A percentile compares a stretch with the other conserved stretches of the same genome.
These are phyloP conservation scores for Fusarium sp. DNA, from an alignment of 2,329 filamentous ascomycete genomes.

Conservation along the genomic window DNA sequence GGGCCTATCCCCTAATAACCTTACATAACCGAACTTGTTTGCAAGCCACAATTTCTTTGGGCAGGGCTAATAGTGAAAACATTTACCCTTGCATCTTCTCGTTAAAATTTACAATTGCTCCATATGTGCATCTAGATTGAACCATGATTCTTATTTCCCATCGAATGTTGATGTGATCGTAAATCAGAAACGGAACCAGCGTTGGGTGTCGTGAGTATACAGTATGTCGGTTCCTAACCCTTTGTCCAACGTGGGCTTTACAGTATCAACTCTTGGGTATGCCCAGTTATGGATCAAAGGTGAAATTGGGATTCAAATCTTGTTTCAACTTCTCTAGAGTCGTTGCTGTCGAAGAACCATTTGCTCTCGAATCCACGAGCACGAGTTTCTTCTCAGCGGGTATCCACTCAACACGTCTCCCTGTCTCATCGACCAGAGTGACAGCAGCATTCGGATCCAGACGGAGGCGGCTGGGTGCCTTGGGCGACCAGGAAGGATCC, in stretches of 20 bases:
- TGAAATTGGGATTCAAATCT: not conserved
- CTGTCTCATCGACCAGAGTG: constrained; percentile 37
- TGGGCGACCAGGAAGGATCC: constrained; percentile 54
- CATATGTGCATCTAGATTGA: too few species aligned
- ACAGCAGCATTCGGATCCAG: constrained; percentile 30
- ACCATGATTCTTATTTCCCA: not conserved
- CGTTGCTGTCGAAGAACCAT: not conserved
- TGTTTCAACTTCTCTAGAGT: constrained; percentile 17
- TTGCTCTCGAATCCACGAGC: constrained; percentile 27
- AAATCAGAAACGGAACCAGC: not conserved
- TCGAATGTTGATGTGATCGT: not conserved
- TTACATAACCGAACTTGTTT: too few species aligned
- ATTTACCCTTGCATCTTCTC: too few species aligned
- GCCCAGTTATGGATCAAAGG: not conserved
- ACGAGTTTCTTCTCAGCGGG: constrained; percentile 34
- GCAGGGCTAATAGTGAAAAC: too few species aligned
- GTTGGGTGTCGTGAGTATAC: constrained; percentile 15
- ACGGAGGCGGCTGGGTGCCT: constrained; percentile 15
- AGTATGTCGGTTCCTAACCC: not conserved
- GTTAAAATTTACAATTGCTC: too few species aligned
- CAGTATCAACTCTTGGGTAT: not conserved
- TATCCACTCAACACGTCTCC: constrained; percentile 38
- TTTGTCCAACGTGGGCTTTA: not conserved
- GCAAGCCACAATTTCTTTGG: too few species aligned
- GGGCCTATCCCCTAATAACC: too few species aligned